phyloP scores from a whole-genome alignment of 1,284 basidiomycete species.

The Sanghuangporus sanghuang region DNA sequence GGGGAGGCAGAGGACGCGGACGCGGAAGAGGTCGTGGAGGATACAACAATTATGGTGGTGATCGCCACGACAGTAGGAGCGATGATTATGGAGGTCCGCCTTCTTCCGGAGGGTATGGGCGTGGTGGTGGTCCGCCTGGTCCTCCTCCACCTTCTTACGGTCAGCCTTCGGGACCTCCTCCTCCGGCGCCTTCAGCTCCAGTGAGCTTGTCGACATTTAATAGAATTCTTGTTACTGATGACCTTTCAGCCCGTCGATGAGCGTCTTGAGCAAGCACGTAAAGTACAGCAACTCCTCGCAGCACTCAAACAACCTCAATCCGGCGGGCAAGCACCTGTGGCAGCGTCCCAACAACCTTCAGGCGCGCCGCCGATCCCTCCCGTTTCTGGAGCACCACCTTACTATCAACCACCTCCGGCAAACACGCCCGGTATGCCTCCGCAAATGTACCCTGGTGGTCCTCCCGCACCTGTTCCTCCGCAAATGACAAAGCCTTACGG shows the following conservation, averaged over 20 bases:
- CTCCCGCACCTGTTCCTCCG: conserved; percentile 5
- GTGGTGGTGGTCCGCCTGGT: conserved; percentile 21
- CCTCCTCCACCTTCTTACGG: conserved; percentile 28
- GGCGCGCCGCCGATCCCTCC: conserved; percentile 31
- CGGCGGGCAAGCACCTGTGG: conserved; percentile 29
- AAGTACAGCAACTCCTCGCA: conserved; percentile 74
- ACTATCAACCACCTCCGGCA: conserved; percentile 43
- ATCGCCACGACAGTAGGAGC: conserved; percentile 31
- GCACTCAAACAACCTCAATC: conserved; percentile 67
- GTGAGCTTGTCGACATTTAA: not conserved
- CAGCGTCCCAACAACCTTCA: conserved; percentile 32
- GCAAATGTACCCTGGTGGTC: conserved; percentile 3
- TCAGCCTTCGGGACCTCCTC: conserved; percentile 20
- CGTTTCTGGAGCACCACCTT: conserved; percentile 16
- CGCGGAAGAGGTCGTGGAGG: conserved; percentile 33
- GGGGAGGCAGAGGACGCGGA: conserved; percentile 23
- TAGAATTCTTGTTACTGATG: not conserved
- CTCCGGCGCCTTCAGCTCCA: conserved; percentile 2
- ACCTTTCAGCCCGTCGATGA: conserved; percentile 45
- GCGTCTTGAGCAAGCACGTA: conserved; percentile 75
- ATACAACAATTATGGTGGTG: conserved; percentile 24
- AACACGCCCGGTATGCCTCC: conserved; percentile 19
- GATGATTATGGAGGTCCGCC: conserved; percentile 24
- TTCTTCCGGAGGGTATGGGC: conserved; percentile 14
- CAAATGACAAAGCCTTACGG: conserved; percentile 9